A percentile compares a stretch with the other conserved stretches of the same genome.
phyloP scores from a whole-genome alignment of 83 land plant species.

The Thuja plicata region DNA sequence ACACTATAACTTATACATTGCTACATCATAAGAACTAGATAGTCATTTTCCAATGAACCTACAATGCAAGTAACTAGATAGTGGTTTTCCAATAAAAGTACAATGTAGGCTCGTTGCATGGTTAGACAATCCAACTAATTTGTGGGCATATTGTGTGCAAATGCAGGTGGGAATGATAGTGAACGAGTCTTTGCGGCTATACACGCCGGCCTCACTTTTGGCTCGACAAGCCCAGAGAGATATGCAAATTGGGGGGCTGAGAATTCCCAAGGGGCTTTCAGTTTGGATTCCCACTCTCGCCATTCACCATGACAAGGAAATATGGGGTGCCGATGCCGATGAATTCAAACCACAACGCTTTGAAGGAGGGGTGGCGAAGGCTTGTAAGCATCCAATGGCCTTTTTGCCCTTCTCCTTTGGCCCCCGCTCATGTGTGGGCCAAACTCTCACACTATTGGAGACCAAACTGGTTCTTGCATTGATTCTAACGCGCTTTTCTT shows the following conservation, averaged over 20 bases:
- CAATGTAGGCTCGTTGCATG: too few relatives aligned
- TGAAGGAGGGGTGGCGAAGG: slow-evolving; percentile 16
- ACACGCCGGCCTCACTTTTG: slow-evolving; percentile 1
- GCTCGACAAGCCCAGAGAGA: slow-evolving; percentile 17
- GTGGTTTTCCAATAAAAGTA: too few relatives aligned
- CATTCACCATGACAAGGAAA: slow-evolving; percentile 26
- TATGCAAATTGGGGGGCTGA: slow-evolving; percentile 14
- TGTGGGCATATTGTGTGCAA: too few relatives aligned
- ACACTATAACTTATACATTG: too few relatives aligned
- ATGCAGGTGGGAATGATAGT: slow-evolving; percentile 30
- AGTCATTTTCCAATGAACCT: too few relatives aligned
- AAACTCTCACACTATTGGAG: slow-evolving; percentile 15
- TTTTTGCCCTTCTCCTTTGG: slow-evolving; percentile 37
- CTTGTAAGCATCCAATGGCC: slow-evolving; percentile 34
- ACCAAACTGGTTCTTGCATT: slow-evolving; percentile 15
- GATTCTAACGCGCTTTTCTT: slow-evolving; percentile 13
- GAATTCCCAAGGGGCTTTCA: slow-evolving; percentile 16
- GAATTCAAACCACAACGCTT: slow-evolving; percentile 36
- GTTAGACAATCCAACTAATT: neutral
- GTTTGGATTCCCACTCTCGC: slow-evolving; percentile 20
- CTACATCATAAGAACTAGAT: too few relatives aligned
- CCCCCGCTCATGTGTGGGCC: slow-evolving; percentile 23
- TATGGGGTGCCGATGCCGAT: slow-evolving; percentile 23
- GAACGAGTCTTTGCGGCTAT: slow-evolving; percentile 24
- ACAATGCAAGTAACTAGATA: too few relatives aligned